Evolutionary conservation across 768 basidiomycete species (phyloP), one percentile per base, ranked within the genome.

Genomic region (Pleurotus platypus): DNA sequence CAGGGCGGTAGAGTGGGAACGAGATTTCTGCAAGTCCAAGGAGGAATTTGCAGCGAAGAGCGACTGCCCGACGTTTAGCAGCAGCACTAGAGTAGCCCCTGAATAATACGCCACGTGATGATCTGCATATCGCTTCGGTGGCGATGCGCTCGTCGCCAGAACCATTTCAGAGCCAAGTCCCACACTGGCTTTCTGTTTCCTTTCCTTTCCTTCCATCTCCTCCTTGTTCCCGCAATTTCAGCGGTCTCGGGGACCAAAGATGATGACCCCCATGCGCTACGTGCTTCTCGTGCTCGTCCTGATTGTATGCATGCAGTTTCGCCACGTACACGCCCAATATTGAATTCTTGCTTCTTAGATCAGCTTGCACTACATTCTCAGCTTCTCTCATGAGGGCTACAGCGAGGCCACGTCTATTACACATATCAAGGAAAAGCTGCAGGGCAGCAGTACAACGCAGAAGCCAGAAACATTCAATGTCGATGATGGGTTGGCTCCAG

Each of bases 1-100:
- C 92, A 94, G 68, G 89, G 84, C 4, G 72, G 79, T 61, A 76
- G 90, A 54, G 82, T 89, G 39, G 92, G 90, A 12, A 90, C 83
- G 1, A 75, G 89, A 59, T 88, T 85, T 62, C 67, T 89, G 20
- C 75, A 78, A 20, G 67, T 84, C 45, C 71, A 74, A 11, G 66
- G 64, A 9, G 74, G 75, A n/a, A 74, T 73, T 49, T 79, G 77
- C 54, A 62, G 68, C 54, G 81, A 82, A 62, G 76, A 78, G 22
- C 37, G 51, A 13, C 18, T 54, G 24, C 38, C 51, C 16, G 51
- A 54, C n/a, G 49, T 50, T 12, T 50, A 50, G n/a, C 12, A 16
- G 20, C 22, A 26, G 24, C 5, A 26, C 24, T 26, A 26, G 12
- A 26, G 24, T 37, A 51, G 30, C 49, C 20, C 42, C n/a, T 45